Percentiles rank a stretch among this genome's conserved stretches.
phyloP scores from a whole-genome alignment of 129 eudicot genomes.

The Silybum marianum region DNA sequence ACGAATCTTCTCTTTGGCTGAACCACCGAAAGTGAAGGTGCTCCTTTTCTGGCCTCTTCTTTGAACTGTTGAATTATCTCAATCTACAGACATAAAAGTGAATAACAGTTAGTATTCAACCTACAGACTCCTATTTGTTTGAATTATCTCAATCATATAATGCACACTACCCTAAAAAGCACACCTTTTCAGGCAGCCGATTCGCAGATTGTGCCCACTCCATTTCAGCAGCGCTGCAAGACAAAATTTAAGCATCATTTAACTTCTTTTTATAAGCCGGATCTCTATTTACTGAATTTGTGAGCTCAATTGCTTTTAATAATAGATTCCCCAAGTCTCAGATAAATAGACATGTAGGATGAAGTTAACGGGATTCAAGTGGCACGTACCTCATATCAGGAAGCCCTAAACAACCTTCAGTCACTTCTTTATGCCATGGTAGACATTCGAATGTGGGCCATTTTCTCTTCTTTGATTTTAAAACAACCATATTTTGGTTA shows the following conservation, averaged over 20 bases:
- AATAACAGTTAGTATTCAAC: background rate
- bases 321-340: background rate
- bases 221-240: constrained; percentile 46
- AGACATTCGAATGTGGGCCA: constrained; percentile 30
- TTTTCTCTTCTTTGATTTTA: constrained; percentile 62
- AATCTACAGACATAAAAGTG: background rate
- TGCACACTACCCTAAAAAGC: background rate
- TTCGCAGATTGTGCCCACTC: constrained; percentile 57
- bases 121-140: background rate
- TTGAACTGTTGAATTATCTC: constrained; percentile 37
- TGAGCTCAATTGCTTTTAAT: background rate
- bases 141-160: background rate
- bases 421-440: constrained; percentile 64
- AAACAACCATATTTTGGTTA: constrained; percentile 32
- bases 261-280: background rate
- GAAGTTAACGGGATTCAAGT: background rate
- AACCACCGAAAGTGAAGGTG: constrained; percentile 18
- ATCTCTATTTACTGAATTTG: background rate
- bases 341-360: background rate
- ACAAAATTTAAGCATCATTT: background rate
- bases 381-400: constrained; percentile 46
- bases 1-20: constrained; percentile 49
- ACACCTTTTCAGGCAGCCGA: constrained; percentile 56
- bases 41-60: constrained; percentile 26
- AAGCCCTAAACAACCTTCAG: constrained; percentile 36